phyloP scores from a whole-genome alignment of 2,329 filamentous ascomycete species.

The Fusarium pseudonygamai region DNA sequence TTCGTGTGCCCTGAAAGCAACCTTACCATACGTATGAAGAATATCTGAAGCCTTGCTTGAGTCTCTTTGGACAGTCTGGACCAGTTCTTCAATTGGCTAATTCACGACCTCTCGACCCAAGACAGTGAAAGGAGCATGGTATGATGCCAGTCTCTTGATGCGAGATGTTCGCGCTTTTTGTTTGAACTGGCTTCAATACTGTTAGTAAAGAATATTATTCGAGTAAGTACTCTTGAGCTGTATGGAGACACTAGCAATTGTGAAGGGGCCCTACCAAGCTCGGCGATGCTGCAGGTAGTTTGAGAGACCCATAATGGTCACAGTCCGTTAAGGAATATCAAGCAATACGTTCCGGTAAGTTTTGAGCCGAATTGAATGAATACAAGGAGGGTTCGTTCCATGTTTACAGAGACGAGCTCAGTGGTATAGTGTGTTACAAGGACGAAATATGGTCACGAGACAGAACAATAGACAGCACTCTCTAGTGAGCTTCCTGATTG shows the following conservation, averaged over 20 bases:
- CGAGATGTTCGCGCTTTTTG: constrained; percentile 77
- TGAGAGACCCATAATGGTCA: constrained; percentile 52
- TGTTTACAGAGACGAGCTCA: not conserved
- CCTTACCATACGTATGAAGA: constrained; percentile 87
- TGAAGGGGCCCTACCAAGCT: constrained; percentile 65
- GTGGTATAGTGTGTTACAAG: not conserved
- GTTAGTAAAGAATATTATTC: constrained; percentile 39
- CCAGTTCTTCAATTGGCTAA: constrained; percentile 80
- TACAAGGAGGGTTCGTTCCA: not conserved
- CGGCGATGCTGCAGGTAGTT: constrained; percentile 75
- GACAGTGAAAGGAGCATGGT: constrained; percentile 71
- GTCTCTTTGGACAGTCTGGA: constrained; percentile 79
- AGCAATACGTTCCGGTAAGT: not conserved
- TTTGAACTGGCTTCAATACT: constrained; percentile 73
- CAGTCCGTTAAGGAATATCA: not conserved
- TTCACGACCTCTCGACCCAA: constrained; percentile 74
- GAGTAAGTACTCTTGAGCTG: not conserved
- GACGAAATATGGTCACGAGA: constrained; percentile 3
- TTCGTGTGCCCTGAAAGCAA: constrained; percentile 82
- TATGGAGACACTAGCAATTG: not conserved
- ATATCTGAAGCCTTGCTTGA: constrained; percentile 74
- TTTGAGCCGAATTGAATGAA: not conserved
- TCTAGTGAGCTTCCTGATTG: not conserved
- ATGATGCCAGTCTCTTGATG: constrained; percentile 72
- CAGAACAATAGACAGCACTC: constrained; percentile 1